phyloP scores from a whole-genome alignment of 306 rosid genomes.

The Senna siamea region DNA sequence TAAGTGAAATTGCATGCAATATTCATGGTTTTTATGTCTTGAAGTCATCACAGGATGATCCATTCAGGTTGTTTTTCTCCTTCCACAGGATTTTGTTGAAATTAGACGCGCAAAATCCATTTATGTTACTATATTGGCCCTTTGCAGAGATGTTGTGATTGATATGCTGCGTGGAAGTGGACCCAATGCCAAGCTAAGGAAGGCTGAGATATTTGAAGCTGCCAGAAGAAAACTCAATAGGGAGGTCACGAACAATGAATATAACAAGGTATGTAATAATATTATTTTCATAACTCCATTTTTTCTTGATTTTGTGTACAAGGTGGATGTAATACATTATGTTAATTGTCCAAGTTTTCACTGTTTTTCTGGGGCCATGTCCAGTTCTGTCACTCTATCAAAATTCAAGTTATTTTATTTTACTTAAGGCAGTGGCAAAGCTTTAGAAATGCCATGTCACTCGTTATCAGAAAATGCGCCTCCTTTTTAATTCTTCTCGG shows the following conservation, averaged over 20 bases:
- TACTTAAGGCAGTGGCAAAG: too few species aligned
- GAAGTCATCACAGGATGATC: constrained; percentile 70
- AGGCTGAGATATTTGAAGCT: constrained; percentile 71
- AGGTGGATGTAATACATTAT: too few species aligned
- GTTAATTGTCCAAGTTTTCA: too few species aligned
- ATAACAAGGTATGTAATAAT: constrained; percentile 65
- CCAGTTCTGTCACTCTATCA: too few species aligned
- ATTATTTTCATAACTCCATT: neutral
- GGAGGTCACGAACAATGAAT: constrained; percentile 66
- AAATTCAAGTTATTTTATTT: too few species aligned
- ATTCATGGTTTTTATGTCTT: constrained; percentile 73
- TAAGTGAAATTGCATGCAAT: constrained; percentile 67
- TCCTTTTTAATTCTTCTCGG: too few species aligned
- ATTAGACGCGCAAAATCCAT: neutral
- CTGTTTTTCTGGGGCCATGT: too few species aligned
- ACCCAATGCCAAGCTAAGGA: constrained; percentile 65
- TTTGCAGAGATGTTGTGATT: constrained; percentile 81
- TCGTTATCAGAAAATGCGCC: too few species aligned
- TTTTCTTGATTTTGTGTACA: too few species aligned
- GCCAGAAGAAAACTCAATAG: constrained; percentile 64
- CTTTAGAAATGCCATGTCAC: too few species aligned
- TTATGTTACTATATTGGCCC: constrained; percentile 30
- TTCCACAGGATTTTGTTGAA: neutral
- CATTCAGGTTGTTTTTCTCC: constrained; percentile 63
- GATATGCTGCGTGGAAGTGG: constrained; percentile 68